Percentiles rank a stretch among this genome's conserved stretches.
Conservation (phyloP, 768 basidiomycete genomes). For the Tephrocybe sp. region DNA sequence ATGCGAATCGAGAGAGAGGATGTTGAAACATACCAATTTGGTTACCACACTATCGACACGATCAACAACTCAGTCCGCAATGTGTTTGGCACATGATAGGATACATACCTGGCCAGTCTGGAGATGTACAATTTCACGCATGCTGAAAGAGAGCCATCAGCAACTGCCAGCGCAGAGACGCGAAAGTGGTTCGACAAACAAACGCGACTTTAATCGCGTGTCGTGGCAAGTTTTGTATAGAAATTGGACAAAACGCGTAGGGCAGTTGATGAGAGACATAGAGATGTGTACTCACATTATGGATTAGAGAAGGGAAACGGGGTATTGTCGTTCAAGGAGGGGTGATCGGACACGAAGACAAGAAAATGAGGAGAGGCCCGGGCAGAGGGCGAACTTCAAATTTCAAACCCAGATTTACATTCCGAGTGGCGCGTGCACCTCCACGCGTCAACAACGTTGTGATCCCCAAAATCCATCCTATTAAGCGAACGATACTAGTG, state of each 20-base stretch:
- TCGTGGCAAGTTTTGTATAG: slow-evolving; percentile 14
- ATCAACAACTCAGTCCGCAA: slow-evolving; percentile 24
- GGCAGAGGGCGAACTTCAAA: slow-evolving; percentile 38
- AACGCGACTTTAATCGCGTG: slow-evolving; percentile 34
- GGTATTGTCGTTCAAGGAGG: slow-evolving; percentile 39
- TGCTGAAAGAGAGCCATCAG: slow-evolving; percentile 51
- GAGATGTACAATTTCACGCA: slow-evolving; percentile 99
- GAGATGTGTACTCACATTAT: slow-evolving; percentile 35
- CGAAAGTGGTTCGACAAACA: slow-evolving; percentile 47
- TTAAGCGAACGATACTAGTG: not conserved
- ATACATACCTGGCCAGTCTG: slow-evolving; percentile 92
- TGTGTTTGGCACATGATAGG: not conserved
- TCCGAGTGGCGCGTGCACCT: slow-evolving; percentile 29
- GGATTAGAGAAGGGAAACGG: slow-evolving; percentile 31
- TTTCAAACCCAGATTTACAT: slow-evolving; percentile 43
- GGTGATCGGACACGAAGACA: slow-evolving; percentile 45
- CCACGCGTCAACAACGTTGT: slow-evolving; percentile 11
- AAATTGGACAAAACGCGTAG: slow-evolving; percentile 15
- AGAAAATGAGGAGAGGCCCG: slow-evolving; percentile 38
- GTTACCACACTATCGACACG: slow-evolving; percentile 82
- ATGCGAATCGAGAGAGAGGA: slow-evolving; percentile 17
- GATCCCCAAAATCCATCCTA: not conserved
- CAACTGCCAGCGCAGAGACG: slow-evolving; percentile 17
- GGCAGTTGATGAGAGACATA: not conserved
- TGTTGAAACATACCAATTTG: slow-evolving; percentile 78